Conservation (phyloP, 2,329 filamentous ascomycete genomes). For the Ophiostoma sp. region DNA sequence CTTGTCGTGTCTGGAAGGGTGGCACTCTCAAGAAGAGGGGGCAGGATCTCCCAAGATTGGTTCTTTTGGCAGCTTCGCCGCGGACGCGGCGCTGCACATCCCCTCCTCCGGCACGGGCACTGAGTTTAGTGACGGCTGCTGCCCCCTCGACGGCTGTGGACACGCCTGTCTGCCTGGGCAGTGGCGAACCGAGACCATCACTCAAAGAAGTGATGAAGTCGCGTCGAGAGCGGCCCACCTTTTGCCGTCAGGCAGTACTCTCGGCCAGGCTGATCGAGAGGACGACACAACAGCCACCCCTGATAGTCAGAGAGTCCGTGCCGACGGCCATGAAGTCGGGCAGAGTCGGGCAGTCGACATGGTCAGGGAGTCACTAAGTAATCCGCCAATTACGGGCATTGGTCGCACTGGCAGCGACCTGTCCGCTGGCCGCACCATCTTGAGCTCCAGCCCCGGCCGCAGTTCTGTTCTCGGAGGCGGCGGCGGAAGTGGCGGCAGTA, state of each 20-base stretch:
- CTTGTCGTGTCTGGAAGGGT: constrained; percentile 58
- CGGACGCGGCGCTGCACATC: constrained; percentile 25
- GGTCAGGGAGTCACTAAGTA: constrained; percentile 53
- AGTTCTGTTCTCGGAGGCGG: background rate
- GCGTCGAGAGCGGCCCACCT: constrained; percentile 40
- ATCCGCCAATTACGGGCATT: background rate
- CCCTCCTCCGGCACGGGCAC: constrained; percentile 33
- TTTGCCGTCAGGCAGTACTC: background rate
- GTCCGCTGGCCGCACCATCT: constrained; percentile 37
- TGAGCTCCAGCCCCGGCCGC: constrained; percentile 53
- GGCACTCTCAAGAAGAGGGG: constrained; percentile 45
- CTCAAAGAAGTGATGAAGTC: constrained; percentile 53
- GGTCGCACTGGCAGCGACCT: constrained; percentile 24
- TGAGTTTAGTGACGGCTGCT: constrained; percentile 55
- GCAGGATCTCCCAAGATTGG: background rate
- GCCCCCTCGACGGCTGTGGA: constrained; percentile 64
- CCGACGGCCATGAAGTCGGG: constrained; percentile 55
- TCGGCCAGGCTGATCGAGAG: constrained; percentile 36
- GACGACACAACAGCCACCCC: background rate
- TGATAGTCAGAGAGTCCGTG: constrained; percentile 37
- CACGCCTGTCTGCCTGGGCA: constrained; percentile 62
- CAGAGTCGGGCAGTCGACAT: constrained; percentile 63
- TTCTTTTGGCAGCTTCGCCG: constrained; percentile 35
- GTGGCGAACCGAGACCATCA: constrained; percentile 52
- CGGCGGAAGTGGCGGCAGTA: background rate